phyloP scores from a whole-genome alignment of 2,329 filamentous ascomycete genomes.

The Diplodia seriata region DNA sequence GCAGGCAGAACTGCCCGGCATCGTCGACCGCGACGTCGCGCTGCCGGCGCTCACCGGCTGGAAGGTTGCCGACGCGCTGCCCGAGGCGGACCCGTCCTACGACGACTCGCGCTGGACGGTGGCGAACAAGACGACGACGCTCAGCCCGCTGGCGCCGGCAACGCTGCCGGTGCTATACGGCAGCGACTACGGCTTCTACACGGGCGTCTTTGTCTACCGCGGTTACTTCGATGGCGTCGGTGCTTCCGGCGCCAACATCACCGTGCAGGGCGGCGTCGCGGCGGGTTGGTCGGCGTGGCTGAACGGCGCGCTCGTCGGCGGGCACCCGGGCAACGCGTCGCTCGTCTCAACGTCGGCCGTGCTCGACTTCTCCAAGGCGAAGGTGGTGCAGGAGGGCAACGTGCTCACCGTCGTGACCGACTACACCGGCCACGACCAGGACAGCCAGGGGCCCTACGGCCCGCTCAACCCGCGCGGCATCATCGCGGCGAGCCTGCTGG shows the following conservation, averaged over 20 bases:
- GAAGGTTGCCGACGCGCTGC: constrained; percentile 58
- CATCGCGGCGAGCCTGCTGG: constrained; percentile 59
- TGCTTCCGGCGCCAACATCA: constrained; percentile 56
- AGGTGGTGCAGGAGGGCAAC: constrained; percentile 51
- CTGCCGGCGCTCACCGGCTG: constrained; percentile 55
- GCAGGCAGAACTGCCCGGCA: constrained; percentile 13
- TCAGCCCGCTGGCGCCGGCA: constrained; percentile 46
- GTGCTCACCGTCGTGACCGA: constrained; percentile 65
- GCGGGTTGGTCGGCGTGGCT: constrained; percentile 66
- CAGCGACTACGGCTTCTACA: constrained; percentile 53
- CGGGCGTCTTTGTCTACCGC: constrained; percentile 52
- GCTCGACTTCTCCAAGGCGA: constrained; percentile 61
- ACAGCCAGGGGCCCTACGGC: constrained; percentile 55
- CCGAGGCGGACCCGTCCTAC: constrained; percentile 56
- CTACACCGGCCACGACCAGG: constrained; percentile 66
- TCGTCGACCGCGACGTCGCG: background rate
- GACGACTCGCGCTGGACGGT: constrained; percentile 54
- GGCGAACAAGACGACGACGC: constrained; percentile 44
- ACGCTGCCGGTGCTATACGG: constrained; percentile 52
- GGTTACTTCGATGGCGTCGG: constrained; percentile 47
- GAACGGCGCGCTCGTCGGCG: constrained; percentile 64
- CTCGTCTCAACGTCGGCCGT: constrained; percentile 47
- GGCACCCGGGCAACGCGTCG: constrained; percentile 60
- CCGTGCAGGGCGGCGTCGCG: constrained; percentile 61
- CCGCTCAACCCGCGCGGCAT: constrained; percentile 61